Evolutionary conservation across 73 alveolate species (phyloP).

Genomic region (Paramecium pentaurelia): DNA sequence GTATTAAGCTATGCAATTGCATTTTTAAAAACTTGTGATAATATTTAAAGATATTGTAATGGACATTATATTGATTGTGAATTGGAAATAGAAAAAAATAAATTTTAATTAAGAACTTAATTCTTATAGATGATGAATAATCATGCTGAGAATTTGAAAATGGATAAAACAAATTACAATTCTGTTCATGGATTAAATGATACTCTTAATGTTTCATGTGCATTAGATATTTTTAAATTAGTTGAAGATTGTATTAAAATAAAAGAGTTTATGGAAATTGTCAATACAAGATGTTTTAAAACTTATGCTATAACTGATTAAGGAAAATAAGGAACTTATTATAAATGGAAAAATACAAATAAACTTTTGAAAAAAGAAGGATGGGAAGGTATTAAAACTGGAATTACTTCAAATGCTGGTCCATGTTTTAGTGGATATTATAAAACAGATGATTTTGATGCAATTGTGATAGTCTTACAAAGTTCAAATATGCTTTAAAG

Average conservation of each 20-base stretch:
- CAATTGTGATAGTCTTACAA: conserved; percentile 74
- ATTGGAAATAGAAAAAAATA: conserved; percentile 4
- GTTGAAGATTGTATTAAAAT: conserved; percentile 32
- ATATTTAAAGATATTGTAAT: background rate
- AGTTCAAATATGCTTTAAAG: conserved; percentile 82
- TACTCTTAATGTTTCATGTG: conserved; percentile 35
- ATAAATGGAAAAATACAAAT: conserved; percentile 78
- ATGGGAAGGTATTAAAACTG: conserved; percentile 83
- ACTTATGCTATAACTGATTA: conserved; percentile 34
- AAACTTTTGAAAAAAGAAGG: conserved; percentile 69
- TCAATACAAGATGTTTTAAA: conserved; percentile 66
- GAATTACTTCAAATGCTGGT: conserved; percentile 86
- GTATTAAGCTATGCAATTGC: conserved; percentile 54
- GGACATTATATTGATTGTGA: conserved; percentile 21
- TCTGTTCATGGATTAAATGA: conserved; percentile 72
- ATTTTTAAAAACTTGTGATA: conserved; percentile 45
- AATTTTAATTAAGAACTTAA: background rate
- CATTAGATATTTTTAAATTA: conserved; percentile 36
- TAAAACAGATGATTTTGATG: conserved; percentile 65
- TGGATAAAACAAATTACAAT: conserved; percentile 63
- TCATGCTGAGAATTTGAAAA: conserved; percentile 54
- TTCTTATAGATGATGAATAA: conserved; percentile 68
- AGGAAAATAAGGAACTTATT: conserved; percentile 48
- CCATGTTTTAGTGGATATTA: conserved; percentile 71
- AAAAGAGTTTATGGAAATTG: conserved; percentile 58